Base-by-base conservation (phyloP, 2,329 filamentous ascomycete species). In the Colletotrichum sidae region DNA sequence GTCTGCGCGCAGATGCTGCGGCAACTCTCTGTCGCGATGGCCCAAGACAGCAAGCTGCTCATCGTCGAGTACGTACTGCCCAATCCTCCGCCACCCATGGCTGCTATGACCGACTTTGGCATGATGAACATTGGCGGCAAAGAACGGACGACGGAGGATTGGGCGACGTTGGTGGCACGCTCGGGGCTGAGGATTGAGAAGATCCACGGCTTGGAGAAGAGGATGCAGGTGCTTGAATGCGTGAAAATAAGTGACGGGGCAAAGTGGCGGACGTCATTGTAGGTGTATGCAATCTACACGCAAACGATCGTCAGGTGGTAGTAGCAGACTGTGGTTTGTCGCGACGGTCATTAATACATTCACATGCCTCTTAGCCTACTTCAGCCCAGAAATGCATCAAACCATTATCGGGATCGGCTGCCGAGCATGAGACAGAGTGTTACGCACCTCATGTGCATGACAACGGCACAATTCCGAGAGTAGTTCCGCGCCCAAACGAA, bases 71-170 rank as follows among this genome's bases (percentile, higher is more conserved):
- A 73, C 44, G 68, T 79, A 5, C 51, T 75, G 13, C 66, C 60
- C 7, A 69, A 71, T 41, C 72, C 71, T 7, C 74, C 76, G 1
- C 60, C 69, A 5, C 51, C 54, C 0, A 47, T 70, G 41, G 70
- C 69, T 6, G 67, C 72, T 0, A 65, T 68, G 13, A 68, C 70
- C 6, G 76, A 78, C 59, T 67, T 78, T 11, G 55, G 69, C 34
- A 76, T 77, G 74, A 35, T 72, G 46, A 68, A 64, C 8, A 63
- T 76, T 39, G 75, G 74, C 6, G 76, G 76, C 15, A 78, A 78
- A 49, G 73, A 78, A 68, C 69, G 76, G 10, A 74, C 70, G 2
- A 58, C 69, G 11, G 54, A 64, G 6, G 67, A 68, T 2, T 78
- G 73, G 61, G 56, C 70, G 33, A 8, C 55, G 1, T 52, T 79